Evolutionary conservation across 305 asterid species (phyloP).

Genomic region (Plantago rigida): DNA sequence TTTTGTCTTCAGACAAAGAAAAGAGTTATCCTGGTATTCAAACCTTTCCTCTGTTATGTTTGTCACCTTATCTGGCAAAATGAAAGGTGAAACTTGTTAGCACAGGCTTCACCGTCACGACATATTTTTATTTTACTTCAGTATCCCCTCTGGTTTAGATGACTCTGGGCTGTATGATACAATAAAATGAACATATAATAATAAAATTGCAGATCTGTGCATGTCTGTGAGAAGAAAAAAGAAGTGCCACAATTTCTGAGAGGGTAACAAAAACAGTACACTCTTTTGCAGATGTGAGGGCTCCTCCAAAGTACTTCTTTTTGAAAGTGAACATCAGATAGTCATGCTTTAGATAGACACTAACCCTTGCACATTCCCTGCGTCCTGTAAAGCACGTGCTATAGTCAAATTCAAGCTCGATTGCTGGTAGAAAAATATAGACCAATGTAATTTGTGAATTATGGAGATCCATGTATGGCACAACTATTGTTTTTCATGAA

Average conservation of each 20-base stretch:
- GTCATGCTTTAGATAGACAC: conserved; percentile 35
- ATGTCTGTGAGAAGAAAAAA: not conserved
- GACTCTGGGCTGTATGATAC: no score
- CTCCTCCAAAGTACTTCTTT: conserved; percentile 53
- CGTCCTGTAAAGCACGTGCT: conserved; percentile 32
- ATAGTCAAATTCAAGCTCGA: not conserved
- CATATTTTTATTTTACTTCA: not conserved
- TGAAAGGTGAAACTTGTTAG: conserved; percentile 11
- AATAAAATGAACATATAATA: no score
- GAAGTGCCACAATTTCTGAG: not conserved
- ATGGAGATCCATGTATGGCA: not conserved
- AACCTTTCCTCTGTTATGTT: conserved; percentile 34
- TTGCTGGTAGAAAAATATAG: not conserved
- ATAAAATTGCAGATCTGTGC: not conserved
- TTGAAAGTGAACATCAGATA: conserved; percentile 35
- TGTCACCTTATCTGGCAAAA: conserved; percentile 43
- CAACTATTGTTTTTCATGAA: no score
- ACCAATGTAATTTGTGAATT: not conserved
- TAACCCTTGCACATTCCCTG: conserved; percentile 38
- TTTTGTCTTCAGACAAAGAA: conserved; percentile 41
- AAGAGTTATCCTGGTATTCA: conserved; percentile 31
- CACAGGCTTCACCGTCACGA: not conserved
- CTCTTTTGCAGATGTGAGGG: conserved; percentile 41
- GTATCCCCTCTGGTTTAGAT: not conserved
- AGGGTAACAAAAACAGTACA: conserved; percentile 27